Conservation (phyloP, 2,329 filamentous ascomycete species). For the Colletotrichum liaoningense region DNA sequence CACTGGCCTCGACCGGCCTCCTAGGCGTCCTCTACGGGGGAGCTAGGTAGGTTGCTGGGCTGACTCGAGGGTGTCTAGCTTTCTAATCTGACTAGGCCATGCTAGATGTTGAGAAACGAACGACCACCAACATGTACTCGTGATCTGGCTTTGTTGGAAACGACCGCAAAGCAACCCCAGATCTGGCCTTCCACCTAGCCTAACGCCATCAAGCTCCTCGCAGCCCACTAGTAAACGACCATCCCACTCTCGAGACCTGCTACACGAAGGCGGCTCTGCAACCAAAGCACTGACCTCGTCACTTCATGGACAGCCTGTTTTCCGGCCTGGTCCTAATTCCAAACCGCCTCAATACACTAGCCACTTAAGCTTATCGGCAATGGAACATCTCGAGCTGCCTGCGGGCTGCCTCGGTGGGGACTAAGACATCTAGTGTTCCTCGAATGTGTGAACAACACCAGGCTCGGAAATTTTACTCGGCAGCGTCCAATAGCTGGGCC, state of each 20-base stretch:
- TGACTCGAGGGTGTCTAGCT: slow-evolving; percentile 5
- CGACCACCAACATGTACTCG: not conserved
- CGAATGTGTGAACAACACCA: slow-evolving; percentile 6
- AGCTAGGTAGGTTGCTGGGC: not conserved
- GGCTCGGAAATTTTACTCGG: not conserved
- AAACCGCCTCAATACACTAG: slow-evolving; percentile 23
- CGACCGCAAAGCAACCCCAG: slow-evolving; percentile 3
- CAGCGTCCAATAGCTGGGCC: slow-evolving; percentile 18
- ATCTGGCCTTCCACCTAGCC: not conserved
- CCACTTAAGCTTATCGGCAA: slow-evolving; percentile 30
- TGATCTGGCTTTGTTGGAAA: slow-evolving; percentile 9
- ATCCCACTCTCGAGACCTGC: not conserved
- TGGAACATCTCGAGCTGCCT: not conserved
- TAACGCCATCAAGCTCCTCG: not conserved
- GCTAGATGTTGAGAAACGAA: not conserved
- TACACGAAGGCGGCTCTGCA: not conserved
- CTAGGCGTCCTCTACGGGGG: not conserved
- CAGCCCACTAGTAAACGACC: not conserved
- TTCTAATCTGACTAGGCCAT: not conserved
- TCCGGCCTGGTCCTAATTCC: slow-evolving; percentile 1
- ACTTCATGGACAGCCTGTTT: not conserved
- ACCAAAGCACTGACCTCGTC: slow-evolving; percentile 11
- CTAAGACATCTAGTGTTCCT: not conserved
- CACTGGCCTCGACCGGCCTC: not conserved
- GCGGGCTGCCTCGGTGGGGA: not conserved